Evolutionary conservation across 140 eudicot genomes (phyloP).

Genomic region (Oenanthe javanica): DNA sequence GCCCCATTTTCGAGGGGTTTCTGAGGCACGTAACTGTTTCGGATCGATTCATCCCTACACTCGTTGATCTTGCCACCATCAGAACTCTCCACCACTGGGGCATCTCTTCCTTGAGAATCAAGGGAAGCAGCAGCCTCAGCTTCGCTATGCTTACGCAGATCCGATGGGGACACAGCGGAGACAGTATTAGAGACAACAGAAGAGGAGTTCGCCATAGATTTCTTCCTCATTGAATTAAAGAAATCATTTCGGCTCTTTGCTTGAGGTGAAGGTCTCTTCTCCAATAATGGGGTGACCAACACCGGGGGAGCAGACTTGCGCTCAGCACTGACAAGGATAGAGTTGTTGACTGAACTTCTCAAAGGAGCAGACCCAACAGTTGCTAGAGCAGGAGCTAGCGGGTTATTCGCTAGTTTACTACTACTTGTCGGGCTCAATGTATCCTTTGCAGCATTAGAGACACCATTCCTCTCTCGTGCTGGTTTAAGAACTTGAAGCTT

Average conservation of each 20-base stretch:
- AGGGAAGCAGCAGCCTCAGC: conserved; percentile 18
- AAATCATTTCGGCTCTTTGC: conserved; percentile 77
- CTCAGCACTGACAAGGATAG: conserved; percentile 18
- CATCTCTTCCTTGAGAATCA: conserved; percentile 19
- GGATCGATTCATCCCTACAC: conserved; percentile 16
- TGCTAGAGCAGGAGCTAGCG: conserved; percentile 26
- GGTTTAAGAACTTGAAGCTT: conserved; percentile 72
- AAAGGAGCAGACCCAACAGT: conserved; percentile 29
- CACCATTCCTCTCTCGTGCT: conserved; percentile 66
- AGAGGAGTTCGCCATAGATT: conserved; percentile 39
- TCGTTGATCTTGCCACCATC: conserved; percentile 20
- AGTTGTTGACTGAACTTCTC: conserved; percentile 21
- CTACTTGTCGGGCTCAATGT: conserved; percentile 42
- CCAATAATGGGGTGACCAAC: conserved; percentile 20
- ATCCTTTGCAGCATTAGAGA: conserved; percentile 43
- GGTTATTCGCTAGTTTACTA: conserved; percentile 33
- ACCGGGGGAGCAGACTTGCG: conserved; percentile 26
- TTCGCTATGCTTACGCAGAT: conserved; percentile 31
- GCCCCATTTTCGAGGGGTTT: conserved; percentile 19
- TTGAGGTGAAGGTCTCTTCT: conserved; percentile 59
- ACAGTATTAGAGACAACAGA: conserved; percentile 25
- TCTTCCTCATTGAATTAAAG: conserved; percentile 80
- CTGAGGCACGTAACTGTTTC: conserved; percentile 26
- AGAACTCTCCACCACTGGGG: conserved; percentile 11
- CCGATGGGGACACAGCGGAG: conserved; percentile 26